phyloP scores from a whole-genome alignment of 2,329 filamentous ascomycete species.

The Neonectria neomacrospora region DNA sequence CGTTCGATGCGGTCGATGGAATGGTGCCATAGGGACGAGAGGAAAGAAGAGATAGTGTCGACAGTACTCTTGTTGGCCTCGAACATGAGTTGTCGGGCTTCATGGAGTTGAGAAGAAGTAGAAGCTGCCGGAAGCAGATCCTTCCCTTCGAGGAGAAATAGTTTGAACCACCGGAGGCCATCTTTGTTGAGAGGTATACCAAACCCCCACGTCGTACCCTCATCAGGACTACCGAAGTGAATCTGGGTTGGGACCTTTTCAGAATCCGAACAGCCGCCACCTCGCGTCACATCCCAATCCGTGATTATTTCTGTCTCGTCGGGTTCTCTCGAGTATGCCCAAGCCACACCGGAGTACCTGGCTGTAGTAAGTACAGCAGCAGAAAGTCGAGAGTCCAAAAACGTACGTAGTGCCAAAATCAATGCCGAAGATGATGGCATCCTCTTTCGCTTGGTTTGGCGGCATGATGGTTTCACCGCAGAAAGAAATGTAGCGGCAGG shows the following conservation, averaged over 20 bases:
- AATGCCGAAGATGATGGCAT: constrained; percentile 52
- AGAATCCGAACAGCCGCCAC: constrained; percentile 40
- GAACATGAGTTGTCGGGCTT: constrained; percentile 4
- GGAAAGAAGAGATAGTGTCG: constrained; percentile 47
- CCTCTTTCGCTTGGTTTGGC: background rate
- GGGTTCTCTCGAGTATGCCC: constrained; percentile 46
- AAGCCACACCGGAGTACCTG: constrained; percentile 56
- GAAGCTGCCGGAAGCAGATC: constrained; percentile 45
- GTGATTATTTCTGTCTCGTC: constrained; percentile 47
- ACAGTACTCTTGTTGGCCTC: constrained; percentile 35
- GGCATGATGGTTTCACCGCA: constrained; percentile 10
- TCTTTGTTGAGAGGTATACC: constrained; percentile 37
- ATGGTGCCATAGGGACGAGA: constrained; percentile 49
- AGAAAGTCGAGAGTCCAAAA: too few relatives aligned
- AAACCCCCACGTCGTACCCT: constrained; percentile 47
- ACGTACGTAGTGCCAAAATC: constrained; percentile 61
- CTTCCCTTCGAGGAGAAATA: constrained; percentile 49
- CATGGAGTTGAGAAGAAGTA: constrained; percentile 34
- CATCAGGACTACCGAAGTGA: background rate
- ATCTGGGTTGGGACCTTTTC: constrained; percentile 49
- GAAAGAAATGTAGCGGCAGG: too few relatives aligned
- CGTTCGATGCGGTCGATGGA: constrained; percentile 39
- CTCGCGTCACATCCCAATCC: constrained; percentile 40
- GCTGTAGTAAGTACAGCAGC: too few relatives aligned
- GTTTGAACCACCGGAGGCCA: constrained; percentile 55